Evolutionary conservation across 2,329 filamentous ascomycete genomes (phyloP), one percentile per base, ranked within the genome.

Genomic region (Alternaria hordeiaustralica): DNA sequence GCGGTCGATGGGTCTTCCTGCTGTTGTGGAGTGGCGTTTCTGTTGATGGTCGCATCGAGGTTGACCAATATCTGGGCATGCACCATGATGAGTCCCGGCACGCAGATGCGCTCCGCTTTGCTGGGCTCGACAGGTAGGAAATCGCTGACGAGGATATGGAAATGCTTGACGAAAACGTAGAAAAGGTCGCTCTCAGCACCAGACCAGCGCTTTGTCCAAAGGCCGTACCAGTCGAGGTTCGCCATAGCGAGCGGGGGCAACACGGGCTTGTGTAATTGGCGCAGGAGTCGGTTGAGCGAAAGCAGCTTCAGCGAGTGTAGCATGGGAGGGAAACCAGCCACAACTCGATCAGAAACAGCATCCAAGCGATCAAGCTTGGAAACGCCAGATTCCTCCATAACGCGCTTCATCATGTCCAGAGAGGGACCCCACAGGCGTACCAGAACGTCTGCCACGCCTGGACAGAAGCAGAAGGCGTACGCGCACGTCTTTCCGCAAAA

Each of bases 401-500:
- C 87, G 23, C 93, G 89, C 66, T 91, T 88, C 74, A 97, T 85
- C 45, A 89, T 82, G 61, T 90, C 89, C 4, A 90, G 83, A 3
- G 89, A 88, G 20, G 93, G 84, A 41, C 88, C 88, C 94, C 94
- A 97, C 6, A 97, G 83, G 15, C 93, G 88, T 25, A 95, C 88
- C 53, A 97, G 84, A 55, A 97, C 88, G 74, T 97, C 93, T 8
- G 93, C 91, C 58, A 97, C 88, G 5, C 93, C 93, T 0, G 93
- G 93, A 26, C 92, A 94, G 74, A 97, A 97, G 81, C 95, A 96
- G 80, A 97, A 97, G 28, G 93, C 94, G 79, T 96, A 97, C 2
- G 94, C 94, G 74, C 92, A 95, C 5, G 93, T 92, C 80, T 96
- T 96, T 63, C 93, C 94, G 58, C 92, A 93, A 77, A 97, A 97